phyloP scores from a whole-genome alignment of 2,329 filamentous ascomycete species.

The Colletotrichum nymphaeae region DNA sequence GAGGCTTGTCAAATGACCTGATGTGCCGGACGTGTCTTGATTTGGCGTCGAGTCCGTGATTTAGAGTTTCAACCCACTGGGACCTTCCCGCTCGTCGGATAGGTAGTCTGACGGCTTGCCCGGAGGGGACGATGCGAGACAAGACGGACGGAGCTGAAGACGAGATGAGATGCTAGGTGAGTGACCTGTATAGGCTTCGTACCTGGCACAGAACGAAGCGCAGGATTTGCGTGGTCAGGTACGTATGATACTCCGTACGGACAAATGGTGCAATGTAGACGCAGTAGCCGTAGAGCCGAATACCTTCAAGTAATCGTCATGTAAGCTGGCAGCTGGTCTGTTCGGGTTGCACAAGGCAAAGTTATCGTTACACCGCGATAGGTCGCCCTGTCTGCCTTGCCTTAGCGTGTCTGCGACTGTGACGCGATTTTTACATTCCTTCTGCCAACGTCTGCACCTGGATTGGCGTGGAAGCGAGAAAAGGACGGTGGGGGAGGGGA shows the following conservation, averaged over 20 bases:
- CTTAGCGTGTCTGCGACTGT: constrained; percentile 23
- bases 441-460: neutral
- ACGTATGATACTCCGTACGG: neutral
- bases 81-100: constrained; percentile 28
- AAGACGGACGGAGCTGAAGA: neutral
- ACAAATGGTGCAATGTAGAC: neutral
- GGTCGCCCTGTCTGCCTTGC: constrained; percentile 14
- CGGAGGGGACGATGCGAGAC: neutral
- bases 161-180: neutral
- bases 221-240: neutral
- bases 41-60: constrained; percentile 18
- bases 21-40: constrained; percentile 22
- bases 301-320: neutral
- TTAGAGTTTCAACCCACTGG: constrained; percentile 34
- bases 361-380: constrained; percentile 5
- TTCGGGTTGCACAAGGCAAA: neutral
- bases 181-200: neutral
- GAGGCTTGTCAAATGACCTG: constrained; percentile 32
- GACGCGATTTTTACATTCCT: constrained; percentile 6
- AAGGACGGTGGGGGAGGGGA: neutral
- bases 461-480: neutral
- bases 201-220: neutral
- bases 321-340: neutral
- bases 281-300: neutral
- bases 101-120: constrained; percentile 14